Evolutionary conservation across 176 grass and related monocot species (phyloP), one percentile per base, ranked within the genome.

Genomic region (Cenchrus purpureus): DNA sequence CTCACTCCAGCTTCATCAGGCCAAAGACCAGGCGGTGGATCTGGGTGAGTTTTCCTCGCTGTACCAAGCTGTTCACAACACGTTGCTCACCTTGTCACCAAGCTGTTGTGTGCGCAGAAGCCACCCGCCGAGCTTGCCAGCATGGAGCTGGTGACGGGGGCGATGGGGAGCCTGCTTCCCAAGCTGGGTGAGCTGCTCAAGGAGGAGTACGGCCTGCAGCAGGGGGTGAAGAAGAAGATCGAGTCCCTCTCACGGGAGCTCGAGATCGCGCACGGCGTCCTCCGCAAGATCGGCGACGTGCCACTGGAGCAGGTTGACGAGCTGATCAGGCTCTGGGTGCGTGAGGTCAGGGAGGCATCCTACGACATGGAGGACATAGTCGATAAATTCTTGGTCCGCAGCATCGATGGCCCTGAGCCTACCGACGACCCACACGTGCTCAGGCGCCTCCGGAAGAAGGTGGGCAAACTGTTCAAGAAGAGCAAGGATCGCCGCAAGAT

Each of bases 351-450:
- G 16, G 66, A 68, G 66, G 66, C 66, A 10, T 68, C 37, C 2
- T 68, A 68, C 17, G 66, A 68, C 66, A 68, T 68, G 66, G 66
- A 68, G 17, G 66, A 68, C 66, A 69, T 44, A 8, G 37, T 69
- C 37, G 66, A 69, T 8, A 4, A 17, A 2, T 70, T 70, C 17
- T 6, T 70, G 4, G 67, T 70, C 40, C 16, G 14, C 8, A 15
- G 22, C 22, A 25, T 44, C 15, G 14, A 6, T 14, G 25, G 4
- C 65, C 29, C 29, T 37, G 34, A 20, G 16, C 34, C 65, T 10
- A 1, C 16, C 0, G 37, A 68, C 7, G 37, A 68, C 7, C 14
- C 34, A 20, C 0, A 44, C 37, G 10, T 44, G 34, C 66, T 68
- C 6, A 19, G 3, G 3, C 34, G 37, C 34, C 8, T 68, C 15